Base-by-base conservation (phyloP, 2,329 filamentous ascomycete genomes). In the Calonectria hawksworthii region DNA sequence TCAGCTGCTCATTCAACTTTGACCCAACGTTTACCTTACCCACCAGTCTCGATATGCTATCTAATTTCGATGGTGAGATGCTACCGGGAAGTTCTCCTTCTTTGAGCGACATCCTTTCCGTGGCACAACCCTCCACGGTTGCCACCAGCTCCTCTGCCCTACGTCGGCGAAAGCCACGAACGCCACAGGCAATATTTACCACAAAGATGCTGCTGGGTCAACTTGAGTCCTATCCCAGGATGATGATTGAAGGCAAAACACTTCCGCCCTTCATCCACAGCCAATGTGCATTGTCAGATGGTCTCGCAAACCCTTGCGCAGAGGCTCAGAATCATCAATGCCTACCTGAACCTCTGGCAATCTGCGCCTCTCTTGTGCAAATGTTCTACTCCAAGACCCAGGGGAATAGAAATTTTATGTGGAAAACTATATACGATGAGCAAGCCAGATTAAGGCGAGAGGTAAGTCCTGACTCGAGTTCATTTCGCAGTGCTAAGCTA, bases 181-280 rank as follows among this genome's bases (percentile, higher is more conserved):
- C 56, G 14, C 56, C 56, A 41, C 56, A 63, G 23, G 34, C 56
- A 13, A 26, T 63, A 21, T 23, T 63, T 7, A 63, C 34, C 34
- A 18, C 56, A 4, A 63, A 63, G 16, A 63, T 63, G 14, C 9
- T 63, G 9, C 23, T 63, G 18, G 56, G 56, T 21, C 56, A 63
- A 11, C 34, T 63, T 7, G 56, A 63, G 23, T 63, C 56, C 3
- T 63, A 63, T 30, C 56, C 34, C 14, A 63, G 41, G 36, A 61
- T 61, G 56, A 61, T 61, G 56, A 61, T 61, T 61, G 56, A 61
- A 11, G 56, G 56, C 6, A 61, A 61, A 28, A 41, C 34, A 13
- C 56, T 61, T 16, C 56, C 56, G 13, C 56, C 56, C 0, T 61
- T 61, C 9, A 61, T 61, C 13, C 56, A 61, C 5, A 61, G 56